Conservation (phyloP, 345 rosid species). For the Hibiscus mutabilis region DNA sequence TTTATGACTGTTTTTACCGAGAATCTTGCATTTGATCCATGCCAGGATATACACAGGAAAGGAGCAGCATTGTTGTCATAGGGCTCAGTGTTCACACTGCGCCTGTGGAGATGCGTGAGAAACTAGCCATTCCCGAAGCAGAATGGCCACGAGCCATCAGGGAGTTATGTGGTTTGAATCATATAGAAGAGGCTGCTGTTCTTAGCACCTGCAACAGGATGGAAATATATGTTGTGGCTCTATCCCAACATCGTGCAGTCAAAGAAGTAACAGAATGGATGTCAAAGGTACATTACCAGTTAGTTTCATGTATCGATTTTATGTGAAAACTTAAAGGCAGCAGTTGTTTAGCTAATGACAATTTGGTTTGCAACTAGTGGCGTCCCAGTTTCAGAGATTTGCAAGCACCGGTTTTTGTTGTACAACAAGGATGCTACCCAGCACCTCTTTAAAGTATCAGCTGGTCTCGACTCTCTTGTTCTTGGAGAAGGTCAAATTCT, state of each 20-base stretch:
- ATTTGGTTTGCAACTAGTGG: conserved; percentile 52
- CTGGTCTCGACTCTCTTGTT: conserved; percentile 84
- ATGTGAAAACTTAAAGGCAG: background rate
- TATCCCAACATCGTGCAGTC: conserved; percentile 36
- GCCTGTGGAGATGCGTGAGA: conserved; percentile 80
- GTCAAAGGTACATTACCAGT: conserved; percentile 60
- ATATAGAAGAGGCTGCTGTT: conserved; percentile 79
- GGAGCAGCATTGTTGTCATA: conserved; percentile 65
- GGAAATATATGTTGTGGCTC: conserved; percentile 55
- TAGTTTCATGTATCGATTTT: background rate
- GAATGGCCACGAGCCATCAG: conserved; percentile 77
- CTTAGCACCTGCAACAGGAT: conserved; percentile 83
- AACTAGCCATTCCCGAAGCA: conserved; percentile 75
- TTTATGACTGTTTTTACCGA: conserved; percentile 10
- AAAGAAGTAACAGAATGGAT: conserved; percentile 82
- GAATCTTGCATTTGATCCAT: background rate
- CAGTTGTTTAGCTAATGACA: background rate
- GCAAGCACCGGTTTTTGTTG: conserved; percentile 73
- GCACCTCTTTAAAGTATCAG: conserved; percentile 86
- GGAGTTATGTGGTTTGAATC: conserved; percentile 79
- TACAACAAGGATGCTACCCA: conserved; percentile 82
- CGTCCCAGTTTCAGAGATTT: conserved; percentile 52
- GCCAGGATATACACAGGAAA: conserved; percentile 66
- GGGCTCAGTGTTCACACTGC: conserved; percentile 72
- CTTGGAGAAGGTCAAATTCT: conserved; percentile 81